phyloP scores from a whole-genome alignment of 2,329 filamentous ascomycete species.

The Hypoxylon sp. region DNA sequence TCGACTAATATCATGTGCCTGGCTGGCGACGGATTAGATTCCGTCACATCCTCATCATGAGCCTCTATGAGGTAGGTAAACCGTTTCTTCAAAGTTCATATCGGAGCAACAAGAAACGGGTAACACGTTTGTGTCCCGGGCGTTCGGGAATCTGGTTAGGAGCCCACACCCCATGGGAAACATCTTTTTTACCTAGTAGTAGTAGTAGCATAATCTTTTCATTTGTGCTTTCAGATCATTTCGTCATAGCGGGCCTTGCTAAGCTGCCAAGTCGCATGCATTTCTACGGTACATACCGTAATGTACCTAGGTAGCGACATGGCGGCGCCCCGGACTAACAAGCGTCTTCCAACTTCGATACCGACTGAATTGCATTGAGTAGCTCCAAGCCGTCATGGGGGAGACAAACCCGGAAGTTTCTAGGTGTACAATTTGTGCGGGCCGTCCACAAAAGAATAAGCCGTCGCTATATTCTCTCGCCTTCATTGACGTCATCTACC shows the following conservation, averaged over 20 bases:
- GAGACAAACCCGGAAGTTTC: conserved; percentile 11
- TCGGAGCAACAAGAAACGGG: conserved; percentile 8
- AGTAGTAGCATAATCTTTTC: too few species aligned
- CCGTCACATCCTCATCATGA: conserved; percentile 19
- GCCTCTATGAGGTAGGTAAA: conserved; percentile 4
- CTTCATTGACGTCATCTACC: conserved; percentile 40
- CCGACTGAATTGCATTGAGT: conserved; percentile 7
- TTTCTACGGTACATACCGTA: background rate
- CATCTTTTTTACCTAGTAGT: too few species aligned
- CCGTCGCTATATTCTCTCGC: conserved; percentile 18
- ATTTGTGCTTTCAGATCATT: conserved; percentile 27
- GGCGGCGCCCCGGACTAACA: conserved; percentile 8
- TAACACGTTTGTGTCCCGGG: conserved; percentile 3
- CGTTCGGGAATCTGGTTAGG: conserved; percentile 1
- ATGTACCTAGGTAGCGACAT: background rate
- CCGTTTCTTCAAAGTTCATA: conserved; percentile 27
- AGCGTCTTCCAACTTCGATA: conserved; percentile 27
- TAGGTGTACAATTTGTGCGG: background rate
- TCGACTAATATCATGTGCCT: conserved; percentile 34
- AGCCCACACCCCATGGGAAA: background rate
- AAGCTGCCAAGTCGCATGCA: conserved; percentile 33
- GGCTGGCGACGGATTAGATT: conserved; percentile 22
- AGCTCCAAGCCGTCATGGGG: background rate
- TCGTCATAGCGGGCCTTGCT: conserved; percentile 40
- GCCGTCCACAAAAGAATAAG: background rate